phyloP scores from a whole-genome alignment of 257 asterid genomes.

The Capsicum baccatum region DNA sequence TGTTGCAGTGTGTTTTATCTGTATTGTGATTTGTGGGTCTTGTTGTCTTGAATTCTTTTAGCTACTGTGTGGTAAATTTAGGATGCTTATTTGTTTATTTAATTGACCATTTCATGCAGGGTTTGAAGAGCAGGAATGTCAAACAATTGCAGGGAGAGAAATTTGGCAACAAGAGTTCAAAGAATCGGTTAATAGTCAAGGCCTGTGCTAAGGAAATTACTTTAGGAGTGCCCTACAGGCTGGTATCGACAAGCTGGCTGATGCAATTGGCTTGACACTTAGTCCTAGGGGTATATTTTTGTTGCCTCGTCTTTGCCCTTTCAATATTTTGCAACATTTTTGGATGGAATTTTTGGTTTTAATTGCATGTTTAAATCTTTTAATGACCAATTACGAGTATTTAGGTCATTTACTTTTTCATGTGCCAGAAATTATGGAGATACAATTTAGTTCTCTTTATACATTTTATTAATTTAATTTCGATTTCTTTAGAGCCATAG shows the following conservation, averaged over 20 bases:
- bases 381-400: neutral
- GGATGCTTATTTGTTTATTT: neutral
- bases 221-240: constrained; percentile 85
- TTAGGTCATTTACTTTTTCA: neutral
- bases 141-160: constrained; percentile 71
- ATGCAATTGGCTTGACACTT: constrained; percentile 92
- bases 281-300: constrained; percentile 85
- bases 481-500: neutral
- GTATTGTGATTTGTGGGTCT: neutral
- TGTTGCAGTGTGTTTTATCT: neutral
- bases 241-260: constrained; percentile 93
- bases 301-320: neutral
- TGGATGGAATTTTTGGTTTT: neutral
- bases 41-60: neutral
- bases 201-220: constrained; percentile 92
- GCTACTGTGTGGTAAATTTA: neutral
- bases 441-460: neutral
- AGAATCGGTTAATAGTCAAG: constrained; percentile 71
- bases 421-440: neutral
- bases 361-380: neutral
- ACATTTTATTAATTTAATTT: neutral
- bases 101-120: constrained; percentile 42
- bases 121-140: constrained; percentile 61
- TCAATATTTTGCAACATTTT: neutral
- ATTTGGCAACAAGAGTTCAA: constrained; percentile 52